These are phyloP conservation scores for Populus hybrid DNA, from an alignment of 441 rosid species.

Conservation along the genomic window DNA sequence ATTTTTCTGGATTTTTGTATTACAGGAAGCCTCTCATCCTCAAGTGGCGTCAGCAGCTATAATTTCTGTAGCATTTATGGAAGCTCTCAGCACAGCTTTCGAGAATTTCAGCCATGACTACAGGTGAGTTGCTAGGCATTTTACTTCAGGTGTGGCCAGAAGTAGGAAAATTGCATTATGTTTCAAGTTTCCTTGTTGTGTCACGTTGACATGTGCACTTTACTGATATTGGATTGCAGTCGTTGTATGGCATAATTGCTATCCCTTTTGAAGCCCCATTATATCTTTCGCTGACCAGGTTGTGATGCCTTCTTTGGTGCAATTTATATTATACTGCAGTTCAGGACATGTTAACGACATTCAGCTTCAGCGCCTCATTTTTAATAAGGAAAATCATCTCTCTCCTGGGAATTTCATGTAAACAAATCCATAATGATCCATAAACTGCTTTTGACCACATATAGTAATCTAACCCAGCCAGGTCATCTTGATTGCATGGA, in stretches of 20 bases:
- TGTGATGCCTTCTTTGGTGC: background rate
- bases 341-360: background rate
- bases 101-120: constrained; percentile 80
- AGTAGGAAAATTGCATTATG: constrained; percentile 7
- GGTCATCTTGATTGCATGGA: background rate
- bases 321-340: background rate
- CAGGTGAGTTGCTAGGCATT: constrained; percentile 49
- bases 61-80: constrained; percentile 94
- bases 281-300: background rate
- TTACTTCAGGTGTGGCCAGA: constrained; percentile 11
- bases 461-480: background rate
- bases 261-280: background rate
- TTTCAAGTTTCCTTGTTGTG: background rate
- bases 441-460: background rate
- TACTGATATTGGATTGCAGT: background rate
- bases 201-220: background rate
- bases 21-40: constrained; percentile 87
- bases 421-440: background rate
- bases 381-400: background rate
- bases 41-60: constrained; percentile 96
- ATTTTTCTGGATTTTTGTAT: constrained; percentile 15
- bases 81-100: constrained; percentile 81
- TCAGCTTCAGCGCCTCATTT: background rate
- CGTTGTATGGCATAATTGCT: background rate
- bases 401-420: background rate